Percentiles rank a stretch among this genome's conserved stretches.
phyloP scores from a whole-genome alignment of 1,284 basidiomycete species.

The Rhodotorula sp. region DNA sequence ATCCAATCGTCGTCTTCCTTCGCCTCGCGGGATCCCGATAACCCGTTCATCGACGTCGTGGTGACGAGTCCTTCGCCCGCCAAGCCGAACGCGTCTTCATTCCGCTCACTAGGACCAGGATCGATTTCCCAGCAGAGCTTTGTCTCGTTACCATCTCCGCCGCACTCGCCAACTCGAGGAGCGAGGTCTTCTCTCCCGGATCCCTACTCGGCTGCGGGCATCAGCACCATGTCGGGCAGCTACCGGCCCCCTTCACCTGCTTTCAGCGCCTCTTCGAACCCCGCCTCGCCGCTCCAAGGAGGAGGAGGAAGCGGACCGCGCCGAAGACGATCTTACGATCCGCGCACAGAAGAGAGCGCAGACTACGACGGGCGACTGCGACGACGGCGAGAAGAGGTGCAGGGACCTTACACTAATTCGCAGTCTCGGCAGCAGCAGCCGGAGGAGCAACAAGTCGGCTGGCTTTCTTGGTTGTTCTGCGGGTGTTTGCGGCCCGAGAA shows the following conservation, averaged over 20 bases:
- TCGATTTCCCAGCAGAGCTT: not conserved
- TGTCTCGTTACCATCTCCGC: not conserved
- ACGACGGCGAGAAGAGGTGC: too few relatives aligned
- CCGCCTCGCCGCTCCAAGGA: not conserved
- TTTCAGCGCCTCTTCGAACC: not conserved
- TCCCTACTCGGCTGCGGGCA: not conserved
- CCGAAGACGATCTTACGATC: not conserved
- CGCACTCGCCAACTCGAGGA: not conserved
- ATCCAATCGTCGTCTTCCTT: not conserved
- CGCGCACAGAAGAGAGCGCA: not conserved
- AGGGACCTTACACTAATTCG: not conserved
- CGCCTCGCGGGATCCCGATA: not conserved
- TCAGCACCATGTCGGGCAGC: not conserved
- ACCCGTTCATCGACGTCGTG: slow-evolving; percentile 9
- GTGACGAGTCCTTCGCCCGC: slow-evolving; percentile 1
- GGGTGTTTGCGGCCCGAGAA: slow-evolving; percentile 9
- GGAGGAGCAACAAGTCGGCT: not conserved
- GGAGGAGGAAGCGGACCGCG: not conserved
- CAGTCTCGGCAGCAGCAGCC: not conserved
- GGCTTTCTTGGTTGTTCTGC: slow-evolving; percentile 11
- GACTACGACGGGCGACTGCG: too few relatives aligned
- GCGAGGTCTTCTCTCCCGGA: not conserved
- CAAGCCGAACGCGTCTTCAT: not conserved
- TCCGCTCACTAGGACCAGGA: not conserved
- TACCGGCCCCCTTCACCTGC: not conserved